Conservation (phyloP, 805 yeast species). For the Teunomyces cretensis region DNA sequence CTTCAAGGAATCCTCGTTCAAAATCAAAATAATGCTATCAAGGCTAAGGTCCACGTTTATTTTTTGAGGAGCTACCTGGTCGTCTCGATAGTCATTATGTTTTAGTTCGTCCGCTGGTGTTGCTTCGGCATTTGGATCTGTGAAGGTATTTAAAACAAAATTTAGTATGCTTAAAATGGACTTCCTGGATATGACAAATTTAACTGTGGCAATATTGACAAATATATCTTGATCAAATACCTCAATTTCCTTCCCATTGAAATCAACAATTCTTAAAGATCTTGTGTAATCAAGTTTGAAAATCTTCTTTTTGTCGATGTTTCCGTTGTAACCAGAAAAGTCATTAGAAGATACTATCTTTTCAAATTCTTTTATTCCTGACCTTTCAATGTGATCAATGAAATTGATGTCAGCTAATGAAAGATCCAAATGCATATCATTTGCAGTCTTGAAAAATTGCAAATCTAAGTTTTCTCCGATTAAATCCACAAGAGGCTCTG, state of each 20-base stretch:
- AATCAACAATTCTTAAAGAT: conserved; percentile 57
- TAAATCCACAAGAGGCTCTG: conserved; percentile 71
- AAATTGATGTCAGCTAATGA: conserved; percentile 63
- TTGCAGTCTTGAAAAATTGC: conserved; percentile 56
- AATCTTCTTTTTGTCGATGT: conserved; percentile 39
- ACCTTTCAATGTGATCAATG: conserved; percentile 70
- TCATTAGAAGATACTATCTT: conserved; percentile 67
- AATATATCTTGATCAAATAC: conserved; percentile 76
- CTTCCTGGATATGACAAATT: conserved; percentile 71
- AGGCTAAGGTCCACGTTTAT: conserved; percentile 67
- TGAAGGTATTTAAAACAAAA: conserved; percentile 81
- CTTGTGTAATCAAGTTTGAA: conserved; percentile 61
- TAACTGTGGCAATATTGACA: conserved; percentile 74
- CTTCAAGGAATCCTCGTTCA: conserved; percentile 81
- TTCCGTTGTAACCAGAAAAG: conserved; percentile 27
- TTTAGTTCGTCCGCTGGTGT: conserved; percentile 69
- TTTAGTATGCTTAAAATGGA: conserved; percentile 77
- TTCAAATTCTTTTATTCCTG: conserved; percentile 62
- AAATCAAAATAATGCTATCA: conserved; percentile 68
- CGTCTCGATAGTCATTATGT: conserved; percentile 60
- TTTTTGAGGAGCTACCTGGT: conserved; percentile 66
- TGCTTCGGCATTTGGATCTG: conserved; percentile 70
- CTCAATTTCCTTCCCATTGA: conserved; percentile 54
- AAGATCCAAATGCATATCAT: conserved; percentile 65
- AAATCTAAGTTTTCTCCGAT: conserved; percentile 65